Evolutionary conservation across 129 eudicot species (phyloP), one percentile per base, ranked within the genome.

Genomic region (Smallanthus sonchifolius): DNA sequence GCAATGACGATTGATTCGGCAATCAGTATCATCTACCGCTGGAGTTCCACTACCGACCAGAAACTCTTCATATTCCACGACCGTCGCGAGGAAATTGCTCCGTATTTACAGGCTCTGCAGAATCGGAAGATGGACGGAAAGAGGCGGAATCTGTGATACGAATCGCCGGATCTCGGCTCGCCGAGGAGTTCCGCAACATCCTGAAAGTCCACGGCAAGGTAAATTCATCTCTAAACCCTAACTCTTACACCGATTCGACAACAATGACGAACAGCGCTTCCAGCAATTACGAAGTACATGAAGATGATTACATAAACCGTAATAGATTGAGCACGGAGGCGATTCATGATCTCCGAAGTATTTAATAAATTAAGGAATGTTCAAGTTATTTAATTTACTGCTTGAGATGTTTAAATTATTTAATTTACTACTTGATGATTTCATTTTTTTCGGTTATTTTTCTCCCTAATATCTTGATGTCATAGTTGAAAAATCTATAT

Each of bases 261-360:
- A 55, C 81, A 11, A 77, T 35, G 32, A 77, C 70, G 0, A 70
- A 77, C 16, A 69, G 68, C 34, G 67, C 56, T 43, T 55, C 40
- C 4, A 77, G 81, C 56, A 72, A 44, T 56, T 57, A 37, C 17
- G 70, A 68, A 16, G 30, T 51, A 10, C 40, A 65, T 14, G 54
- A 13, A 19, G 76, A 54, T 52, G 76, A 71, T 54, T 71, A 52
- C 38, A 16, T 71, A 6, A 13, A 54, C 65, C 43, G 19, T 13
- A 37, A 24, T 37, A 71, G 15, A 6, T 39, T 42, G 51, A 72
- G 48, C 17, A 38, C 13, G 14, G 64, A 44, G n/a, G 66, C 35
- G 37, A 19, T 75, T 28, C 9, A 0, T 48, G 71, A 60, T 51
- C 84, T 80, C 48, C 9, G 79, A 42, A 20, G 30, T 24, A 24